Evolutionary conservation across 208 protist genomes (phyloP).

Genomic region (Zelonia costaricensis): DNA sequence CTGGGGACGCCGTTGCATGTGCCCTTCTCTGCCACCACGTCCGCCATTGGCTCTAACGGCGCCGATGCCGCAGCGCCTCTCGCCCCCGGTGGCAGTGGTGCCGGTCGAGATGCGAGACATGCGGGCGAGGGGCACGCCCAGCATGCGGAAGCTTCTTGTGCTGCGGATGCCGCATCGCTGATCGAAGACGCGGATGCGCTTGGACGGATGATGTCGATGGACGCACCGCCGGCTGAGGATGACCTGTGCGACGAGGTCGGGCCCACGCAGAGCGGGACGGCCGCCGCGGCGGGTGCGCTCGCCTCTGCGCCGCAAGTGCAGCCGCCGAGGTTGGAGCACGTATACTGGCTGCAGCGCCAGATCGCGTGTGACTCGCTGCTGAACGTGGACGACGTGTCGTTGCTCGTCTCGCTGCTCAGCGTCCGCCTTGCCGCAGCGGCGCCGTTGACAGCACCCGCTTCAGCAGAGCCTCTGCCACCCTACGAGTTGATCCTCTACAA

Average conservation of each 20-base stretch:
- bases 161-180: too few species aligned
- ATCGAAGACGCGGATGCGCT: slow-evolving; percentile 5
- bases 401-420: slow-evolving; percentile 33
- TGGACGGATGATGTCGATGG: slow-evolving; percentile 1
- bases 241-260: neutral
- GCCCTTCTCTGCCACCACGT: slow-evolving; percentile 37
- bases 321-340: slow-evolving; percentile 53
- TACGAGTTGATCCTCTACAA: slow-evolving; percentile 18
- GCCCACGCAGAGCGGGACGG: too few species aligned
- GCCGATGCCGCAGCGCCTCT: too few species aligned
- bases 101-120: too few species aligned
- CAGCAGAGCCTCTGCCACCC: neutral
- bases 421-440: slow-evolving; percentile 27
- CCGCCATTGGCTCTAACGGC: slow-evolving; percentile 4
- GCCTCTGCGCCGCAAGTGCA: neutral
- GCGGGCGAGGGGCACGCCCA: too few species aligned
- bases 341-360: slow-evolving; percentile 85
- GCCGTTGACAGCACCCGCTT: neutral
- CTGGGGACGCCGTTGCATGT: slow-evolving; percentile 34
- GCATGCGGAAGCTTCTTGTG: too few species aligned
- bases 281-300: neutral
- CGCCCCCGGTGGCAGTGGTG: too few species aligned
- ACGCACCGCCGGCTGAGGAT: slow-evolving; percentile 1
- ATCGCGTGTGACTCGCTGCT: slow-evolving; percentile 56
- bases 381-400: slow-evolving; percentile 52